Evolutionary conservation across 2,329 filamentous ascomycete species (phyloP).

Genomic region (Paecilomyces variotii): DNA sequence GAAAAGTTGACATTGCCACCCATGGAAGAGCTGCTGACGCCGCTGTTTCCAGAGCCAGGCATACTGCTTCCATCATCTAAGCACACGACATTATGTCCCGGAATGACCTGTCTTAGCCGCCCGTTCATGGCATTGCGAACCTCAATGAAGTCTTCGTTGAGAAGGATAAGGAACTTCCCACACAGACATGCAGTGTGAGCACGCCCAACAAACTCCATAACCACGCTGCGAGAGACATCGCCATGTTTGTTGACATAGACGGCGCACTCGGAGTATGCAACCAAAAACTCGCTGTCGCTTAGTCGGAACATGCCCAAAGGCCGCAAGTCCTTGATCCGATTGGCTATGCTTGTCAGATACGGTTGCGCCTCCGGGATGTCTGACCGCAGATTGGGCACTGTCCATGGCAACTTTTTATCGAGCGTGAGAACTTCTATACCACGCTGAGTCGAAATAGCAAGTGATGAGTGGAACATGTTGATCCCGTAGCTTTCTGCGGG

Average conservation of each 20-base stretch:
- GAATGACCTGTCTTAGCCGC: slow-evolving; percentile 84
- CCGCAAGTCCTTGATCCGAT: slow-evolving; percentile 70
- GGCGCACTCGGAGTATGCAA: slow-evolving; percentile 91
- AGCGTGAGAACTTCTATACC: slow-evolving; percentile 94
- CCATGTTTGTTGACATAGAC: slow-evolving; percentile 98
- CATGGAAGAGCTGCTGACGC: slow-evolving; percentile 33
- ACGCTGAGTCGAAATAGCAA: slow-evolving; percentile 82
- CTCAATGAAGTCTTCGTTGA: slow-evolving; percentile 95
- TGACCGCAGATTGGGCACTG: slow-evolving; percentile 67
- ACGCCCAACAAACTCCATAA: slow-evolving; percentile 98
- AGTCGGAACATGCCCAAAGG: slow-evolving; percentile 96
- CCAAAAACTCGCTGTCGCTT: slow-evolving; percentile 82
- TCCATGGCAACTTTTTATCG: slow-evolving; percentile 94
- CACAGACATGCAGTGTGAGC: slow-evolving; percentile 82
- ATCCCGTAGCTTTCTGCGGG: slow-evolving; percentile 90
- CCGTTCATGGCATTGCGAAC: slow-evolving; percentile 96
- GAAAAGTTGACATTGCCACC: slow-evolving; percentile 17
- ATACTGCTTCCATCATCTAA: slow-evolving; percentile 65
- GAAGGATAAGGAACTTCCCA: slow-evolving; percentile 83
- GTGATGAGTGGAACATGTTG: slow-evolving; percentile 90
- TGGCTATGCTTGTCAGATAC: slow-evolving; percentile 75
- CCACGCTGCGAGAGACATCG: slow-evolving; percentile 84
- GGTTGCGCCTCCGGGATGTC: slow-evolving; percentile 51
- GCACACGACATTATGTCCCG: slow-evolving; percentile 80
- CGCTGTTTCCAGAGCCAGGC: slow-evolving; percentile 30